Evolutionary conservation across 441 rosid genomes (phyloP), one percentile per base, ranked within the genome.

Genomic region (Croton laevigatus): DNA sequence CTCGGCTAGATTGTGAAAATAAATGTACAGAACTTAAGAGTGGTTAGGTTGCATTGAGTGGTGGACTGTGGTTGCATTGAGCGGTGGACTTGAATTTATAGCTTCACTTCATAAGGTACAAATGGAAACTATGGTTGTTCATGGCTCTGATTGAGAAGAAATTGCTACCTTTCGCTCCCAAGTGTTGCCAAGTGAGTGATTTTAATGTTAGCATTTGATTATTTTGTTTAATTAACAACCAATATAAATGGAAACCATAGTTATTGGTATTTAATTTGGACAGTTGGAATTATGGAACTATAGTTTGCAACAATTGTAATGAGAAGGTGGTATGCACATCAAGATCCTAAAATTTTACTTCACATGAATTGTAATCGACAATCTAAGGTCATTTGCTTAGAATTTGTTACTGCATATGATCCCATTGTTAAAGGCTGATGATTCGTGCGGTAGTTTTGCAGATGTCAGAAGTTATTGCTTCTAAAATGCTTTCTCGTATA

Each of bases 251-350:
- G 44, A 11, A 27, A 27, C 8, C 32, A 32, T 27, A 69, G n/a
- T 19, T 1, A 4, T 0, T 40, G 49, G n/a, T n/a, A n/a, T n/a
- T n/a, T n/a, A n/a, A n/a, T n/a, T n/a, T n/a, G n/a, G n/a, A n/a
- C n/a, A n/a, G n/a, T n/a, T n/a, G n/a, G n/a, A n/a, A n/a, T n/a
- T n/a, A n/a, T n/a, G n/a, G n/a, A n/a, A n/a, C n/a, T n/a, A n/a
- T n/a, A 3, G 99, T 94, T 55, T 92, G 97, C 83, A 92, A 97
- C 76, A 91, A 97, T 70, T 94, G 97, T 19, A 91, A 91, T 85
- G 97, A 92, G 86, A 94, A 94, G 93, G 97, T 96, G 93, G 97
- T 94, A 89, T 82, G 97, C 84, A 69, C 78, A 75, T 78, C 73
- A 85, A 84, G 94, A 90, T 88, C 81, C 85, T 81, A 70, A 81